phyloP scores from a whole-genome alignment of 495 filamentous ascomycete species.

The Aspergillus avenaceus region DNA sequence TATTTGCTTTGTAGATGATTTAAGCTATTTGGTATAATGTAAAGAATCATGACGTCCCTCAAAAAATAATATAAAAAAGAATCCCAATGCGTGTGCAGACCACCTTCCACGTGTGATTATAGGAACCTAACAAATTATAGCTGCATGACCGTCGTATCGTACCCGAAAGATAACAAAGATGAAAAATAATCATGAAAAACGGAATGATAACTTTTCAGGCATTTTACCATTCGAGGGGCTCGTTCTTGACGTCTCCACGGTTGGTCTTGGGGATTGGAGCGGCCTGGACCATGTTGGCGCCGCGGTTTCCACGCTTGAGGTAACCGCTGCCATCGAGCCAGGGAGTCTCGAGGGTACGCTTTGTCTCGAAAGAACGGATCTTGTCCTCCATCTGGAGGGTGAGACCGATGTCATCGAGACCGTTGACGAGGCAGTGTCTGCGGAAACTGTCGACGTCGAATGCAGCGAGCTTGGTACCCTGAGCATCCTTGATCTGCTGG shows the following conservation, averaged over 20 bases:
- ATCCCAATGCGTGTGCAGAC: conserved; percentile 1
- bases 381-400: conserved; percentile 89
- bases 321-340: conserved; percentile 92
- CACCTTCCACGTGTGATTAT: background rate
- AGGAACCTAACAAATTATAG: background rate
- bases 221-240: conserved; percentile 87
- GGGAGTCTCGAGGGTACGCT: conserved; percentile 72
- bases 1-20: no score
- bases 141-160: conserved; percentile 8
- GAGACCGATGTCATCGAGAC: conserved; percentile 92
- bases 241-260: conserved; percentile 74
- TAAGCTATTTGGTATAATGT: no score
- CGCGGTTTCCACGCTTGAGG: conserved; percentile 64
- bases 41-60: no score
- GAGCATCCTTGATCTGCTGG: conserved; percentile 73
- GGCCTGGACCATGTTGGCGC: conserved; percentile 73
- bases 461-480: conserved; percentile 63
- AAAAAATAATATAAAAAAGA: no score
- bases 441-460: conserved; percentile 91
- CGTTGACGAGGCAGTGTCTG: conserved; percentile 92
- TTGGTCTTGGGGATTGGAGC: conserved; percentile 87
- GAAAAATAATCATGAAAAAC: background rate
- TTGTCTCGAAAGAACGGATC: conserved; percentile 78
- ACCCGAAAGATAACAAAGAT: background rate
- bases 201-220: background rate